Conservation (phyloP, 768 basidiomycete species). For the Boletus sensibilis region DNA sequence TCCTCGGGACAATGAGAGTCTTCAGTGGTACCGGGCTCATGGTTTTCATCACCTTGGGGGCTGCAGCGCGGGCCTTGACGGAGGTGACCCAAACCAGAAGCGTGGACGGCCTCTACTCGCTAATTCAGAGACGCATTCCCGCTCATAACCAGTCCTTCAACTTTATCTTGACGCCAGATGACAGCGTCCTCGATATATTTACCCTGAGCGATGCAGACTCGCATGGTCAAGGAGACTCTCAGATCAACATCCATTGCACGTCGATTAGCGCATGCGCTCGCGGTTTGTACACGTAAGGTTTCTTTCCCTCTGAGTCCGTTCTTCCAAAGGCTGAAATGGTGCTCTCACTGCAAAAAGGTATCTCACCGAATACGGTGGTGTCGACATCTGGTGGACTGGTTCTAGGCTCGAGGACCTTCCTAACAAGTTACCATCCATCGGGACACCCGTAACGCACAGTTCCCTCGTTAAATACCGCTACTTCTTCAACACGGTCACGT, state of each 20-base stretch:
- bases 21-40: background rate
- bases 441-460: constrained; percentile 30
- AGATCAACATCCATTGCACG: constrained; percentile 34
- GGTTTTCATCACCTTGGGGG: background rate
- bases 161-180: constrained; percentile 27
- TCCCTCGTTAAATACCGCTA: constrained; percentile 41
- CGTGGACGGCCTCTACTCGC: constrained; percentile 34
- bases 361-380: constrained; percentile 35
- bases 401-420: constrained; percentile 38
- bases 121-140: constrained; percentile 38
- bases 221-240: constrained; percentile 5
- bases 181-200: constrained; percentile 31
- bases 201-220: constrained; percentile 28
- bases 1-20: background rate
- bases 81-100: background rate
- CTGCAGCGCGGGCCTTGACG: background rate
- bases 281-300: constrained; percentile 38
- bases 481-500: constrained; percentile 45
- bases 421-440: constrained; percentile 29
- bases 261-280: constrained; percentile 39
- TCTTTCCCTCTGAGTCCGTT: background rate
- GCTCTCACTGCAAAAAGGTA: constrained; percentile 24
- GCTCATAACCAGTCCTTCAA: constrained; percentile 32
- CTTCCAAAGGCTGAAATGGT: background rate
- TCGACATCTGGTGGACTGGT: constrained; percentile 46